Percentiles rank a stretch among this genome's conserved stretches.
Evolutionary conservation across 2,329 filamentous ascomycete genomes (phyloP).

Genomic region (Cordyceps javanica): DNA sequence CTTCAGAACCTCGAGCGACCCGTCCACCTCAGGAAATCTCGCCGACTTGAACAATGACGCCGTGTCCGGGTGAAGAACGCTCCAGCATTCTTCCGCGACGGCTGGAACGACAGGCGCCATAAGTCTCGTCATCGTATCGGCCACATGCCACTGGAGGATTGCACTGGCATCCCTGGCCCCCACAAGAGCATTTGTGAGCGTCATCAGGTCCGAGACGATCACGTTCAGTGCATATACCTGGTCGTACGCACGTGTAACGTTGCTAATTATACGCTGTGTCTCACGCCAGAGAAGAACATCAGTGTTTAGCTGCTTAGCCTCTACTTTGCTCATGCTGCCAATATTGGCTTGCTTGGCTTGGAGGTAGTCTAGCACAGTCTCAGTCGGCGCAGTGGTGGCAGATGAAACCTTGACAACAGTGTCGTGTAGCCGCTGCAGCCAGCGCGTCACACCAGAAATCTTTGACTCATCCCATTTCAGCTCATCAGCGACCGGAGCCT

Average conservation of each 20-base stretch:
- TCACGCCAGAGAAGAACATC: slow-evolving; percentile 54
- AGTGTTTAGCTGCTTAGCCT: slow-evolving; percentile 37
- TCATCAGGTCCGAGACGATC: slow-evolving; percentile 75
- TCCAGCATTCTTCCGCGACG: slow-evolving; percentile 77
- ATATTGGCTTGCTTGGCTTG: slow-evolving; percentile 25
- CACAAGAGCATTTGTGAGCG: slow-evolving; percentile 64
- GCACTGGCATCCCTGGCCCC: slow-evolving; percentile 35
- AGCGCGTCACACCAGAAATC: slow-evolving; percentile 74
- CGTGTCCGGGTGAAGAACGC: slow-evolving; percentile 39
- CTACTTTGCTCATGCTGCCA: slow-evolving; percentile 24
- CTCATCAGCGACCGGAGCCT: slow-evolving; percentile 75
- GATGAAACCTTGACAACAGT: slow-evolving; percentile 35
- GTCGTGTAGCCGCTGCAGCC: slow-evolving; percentile 64
- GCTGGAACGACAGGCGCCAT: slow-evolving; percentile 75
- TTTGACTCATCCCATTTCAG: slow-evolving; percentile 84
- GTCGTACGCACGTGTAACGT: slow-evolving; percentile 62
- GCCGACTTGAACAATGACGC: slow-evolving; percentile 39
- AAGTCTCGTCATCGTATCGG: slow-evolving; percentile 58
- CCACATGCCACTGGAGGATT: slow-evolving; percentile 42
- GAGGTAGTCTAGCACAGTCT: slow-evolving; percentile 31
- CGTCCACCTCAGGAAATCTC: slow-evolving; percentile 54
- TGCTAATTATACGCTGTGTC: slow-evolving; percentile 61
- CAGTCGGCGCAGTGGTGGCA: slow-evolving; percentile 9
- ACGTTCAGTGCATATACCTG: slow-evolving; percentile 76
- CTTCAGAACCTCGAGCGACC: slow-evolving; percentile 43